These are phyloP conservation scores for Talaromyces sp. DNA, from an alignment of 2,329 filamentous ascomycete species.

Conservation along the genomic window DNA sequence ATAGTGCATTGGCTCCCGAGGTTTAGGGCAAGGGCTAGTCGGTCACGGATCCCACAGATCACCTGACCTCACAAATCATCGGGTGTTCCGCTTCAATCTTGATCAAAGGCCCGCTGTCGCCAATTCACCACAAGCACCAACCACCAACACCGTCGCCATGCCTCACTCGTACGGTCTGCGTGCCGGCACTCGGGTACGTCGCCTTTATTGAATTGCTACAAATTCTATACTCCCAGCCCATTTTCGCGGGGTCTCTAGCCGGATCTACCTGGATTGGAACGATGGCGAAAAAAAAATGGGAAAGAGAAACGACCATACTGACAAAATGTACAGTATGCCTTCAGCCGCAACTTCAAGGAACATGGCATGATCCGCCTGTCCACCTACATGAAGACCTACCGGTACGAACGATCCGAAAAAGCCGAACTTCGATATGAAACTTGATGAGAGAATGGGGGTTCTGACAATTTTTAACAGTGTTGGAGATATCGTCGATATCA, in stretches of 20 bases:
- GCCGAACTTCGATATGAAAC: constrained; percentile 13
- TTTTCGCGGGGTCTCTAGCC: constrained; percentile 2
- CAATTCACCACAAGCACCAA: constrained; percentile 38
- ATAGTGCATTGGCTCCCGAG: not conserved
- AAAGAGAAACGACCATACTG: constrained; percentile 30
- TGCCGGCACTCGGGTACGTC: constrained; percentile 79
- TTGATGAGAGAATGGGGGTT: constrained; percentile 21
- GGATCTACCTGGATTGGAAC: constrained; percentile 1
- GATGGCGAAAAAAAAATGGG: constrained; percentile 1
- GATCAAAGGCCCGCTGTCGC: constrained; percentile 7
- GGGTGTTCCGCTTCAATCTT: constrained; percentile 1
- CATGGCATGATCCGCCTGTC: constrained; percentile 91
- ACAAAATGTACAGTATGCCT: constrained; percentile 70
- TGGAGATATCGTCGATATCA: constrained; percentile 98
- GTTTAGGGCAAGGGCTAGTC: not conserved
- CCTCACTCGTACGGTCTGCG: constrained; percentile 86
- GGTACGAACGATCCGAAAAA: constrained; percentile 56
- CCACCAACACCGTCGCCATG: constrained; percentile 66
- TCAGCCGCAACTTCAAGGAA: constrained; percentile 91
- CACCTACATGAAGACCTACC: constrained; percentile 94
- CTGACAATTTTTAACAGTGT: constrained; percentile 66
- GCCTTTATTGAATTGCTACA: constrained; percentile 9
- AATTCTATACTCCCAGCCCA: not conserved
- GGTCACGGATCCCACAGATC: not conserved
- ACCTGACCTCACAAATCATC: constrained; percentile 4